A percentile compares a stretch with the other conserved stretches of the same genome.
Evolutionary conservation across 139 green algal species (phyloP).

Genomic region (Chlamydomonas sphaeroides): DNA sequence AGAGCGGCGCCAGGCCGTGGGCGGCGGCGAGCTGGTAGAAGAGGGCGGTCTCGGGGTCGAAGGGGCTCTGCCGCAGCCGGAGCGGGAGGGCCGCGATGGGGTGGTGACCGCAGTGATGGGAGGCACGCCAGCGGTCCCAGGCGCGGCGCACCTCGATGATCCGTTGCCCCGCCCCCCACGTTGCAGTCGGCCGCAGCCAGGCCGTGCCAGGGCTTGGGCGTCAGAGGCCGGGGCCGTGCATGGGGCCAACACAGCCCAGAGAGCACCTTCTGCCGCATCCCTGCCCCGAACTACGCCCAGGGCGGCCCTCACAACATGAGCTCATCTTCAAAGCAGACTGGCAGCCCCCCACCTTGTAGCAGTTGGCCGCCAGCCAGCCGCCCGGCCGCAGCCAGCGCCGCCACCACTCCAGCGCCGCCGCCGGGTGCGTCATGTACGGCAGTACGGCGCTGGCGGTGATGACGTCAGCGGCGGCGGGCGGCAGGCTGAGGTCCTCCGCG

Average conservation of each 20-base stretch:
- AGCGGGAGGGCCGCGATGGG: background rate
- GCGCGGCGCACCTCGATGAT: too few species aligned
- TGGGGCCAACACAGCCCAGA: too few species aligned
- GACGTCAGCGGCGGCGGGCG: background rate
- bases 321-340: too few species aligned
- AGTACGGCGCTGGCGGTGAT: background rate
- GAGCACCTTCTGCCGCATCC: too few species aligned
- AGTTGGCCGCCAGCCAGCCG: background rate
- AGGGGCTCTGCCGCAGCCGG: background rate
- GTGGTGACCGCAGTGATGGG: background rate
- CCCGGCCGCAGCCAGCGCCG: constrained; percentile 2
- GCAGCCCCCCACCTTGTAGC: background rate
- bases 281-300: too few species aligned
- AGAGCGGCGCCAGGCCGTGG: background rate
- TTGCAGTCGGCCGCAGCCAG: too few species aligned
- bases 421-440: constrained; percentile 11
- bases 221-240: too few species aligned
- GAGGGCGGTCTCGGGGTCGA: constrained; percentile 10
- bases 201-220: too few species aligned
- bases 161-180: too few species aligned
- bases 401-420: background rate
- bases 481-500: background rate
- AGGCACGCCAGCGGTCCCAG: background rate
- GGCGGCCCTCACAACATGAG: too few species aligned
- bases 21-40: background rate